phyloP scores from a whole-genome alignment of 805 yeast species.

The Metschnikowia vanudenii region DNA sequence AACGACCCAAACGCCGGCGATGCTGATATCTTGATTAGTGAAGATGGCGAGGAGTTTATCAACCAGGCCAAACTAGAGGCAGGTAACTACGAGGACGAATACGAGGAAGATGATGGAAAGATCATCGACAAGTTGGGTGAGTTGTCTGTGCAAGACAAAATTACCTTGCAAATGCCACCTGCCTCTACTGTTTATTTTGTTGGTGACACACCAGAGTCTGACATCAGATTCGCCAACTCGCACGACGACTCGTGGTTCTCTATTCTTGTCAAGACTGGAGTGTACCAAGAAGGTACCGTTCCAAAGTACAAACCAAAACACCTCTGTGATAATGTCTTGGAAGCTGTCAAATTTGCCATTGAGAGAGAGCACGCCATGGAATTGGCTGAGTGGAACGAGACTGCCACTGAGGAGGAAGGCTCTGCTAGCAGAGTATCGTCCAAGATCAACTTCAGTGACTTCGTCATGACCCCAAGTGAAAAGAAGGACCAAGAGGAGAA shows the following conservation, averaged over 20 bases:
- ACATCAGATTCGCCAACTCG: constrained; percentile 82
- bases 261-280: constrained; percentile 83
- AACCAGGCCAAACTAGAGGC: constrained; percentile 43
- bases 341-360: constrained; percentile 79
- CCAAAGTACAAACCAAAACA: constrained; percentile 81
- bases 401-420: constrained; percentile 31
- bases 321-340: constrained; percentile 69
- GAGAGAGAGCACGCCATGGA: constrained; percentile 77
- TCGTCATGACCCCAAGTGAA: constrained; percentile 45
- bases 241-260: constrained; percentile 85
- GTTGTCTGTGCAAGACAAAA: constrained; percentile 31
- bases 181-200: constrained; percentile 86
- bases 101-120: constrained; percentile 34
- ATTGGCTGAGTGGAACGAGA: constrained; percentile 69
- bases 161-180: constrained; percentile 65
- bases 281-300: constrained; percentile 72
- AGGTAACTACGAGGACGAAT: constrained; percentile 29
- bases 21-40: constrained; percentile 43
- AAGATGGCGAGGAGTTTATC: constrained; percentile 44
- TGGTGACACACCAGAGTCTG: constrained; percentile 89
- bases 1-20: constrained; percentile 43
- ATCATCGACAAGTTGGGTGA: constrained; percentile 21
- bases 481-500: constrained; percentile 22
- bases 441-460: constrained; percentile 44
- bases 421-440: constrained; percentile 25